Conservation (phyloP, 345 rosid species). For the Euclidium syriacum region DNA sequence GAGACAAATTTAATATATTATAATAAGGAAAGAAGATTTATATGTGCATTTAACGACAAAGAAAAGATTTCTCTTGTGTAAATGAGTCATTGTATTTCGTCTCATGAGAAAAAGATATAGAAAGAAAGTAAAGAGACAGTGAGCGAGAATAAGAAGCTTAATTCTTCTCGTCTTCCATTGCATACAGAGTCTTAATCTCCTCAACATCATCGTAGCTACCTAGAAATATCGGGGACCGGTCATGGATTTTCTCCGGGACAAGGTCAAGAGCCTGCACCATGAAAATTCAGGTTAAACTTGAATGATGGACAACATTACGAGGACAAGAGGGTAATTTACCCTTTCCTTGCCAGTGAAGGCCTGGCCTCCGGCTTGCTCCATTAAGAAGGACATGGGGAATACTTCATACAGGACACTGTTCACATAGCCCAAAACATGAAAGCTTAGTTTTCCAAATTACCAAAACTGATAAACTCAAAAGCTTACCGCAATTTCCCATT, state of each 20-base stretch:
- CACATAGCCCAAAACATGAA: neutral
- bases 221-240: slow-evolving; percentile 85
- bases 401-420: slow-evolving; percentile 89
- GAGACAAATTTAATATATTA: neutral
- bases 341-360: slow-evolving; percentile 81
- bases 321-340: slow-evolving; percentile 35
- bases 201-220: slow-evolving; percentile 95
- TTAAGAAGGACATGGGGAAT: slow-evolving; percentile 92
- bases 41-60: slow-evolving; percentile 6
- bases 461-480: neutral
- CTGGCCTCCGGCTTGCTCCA: slow-evolving; percentile 99
- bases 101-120: slow-evolving; percentile 14
- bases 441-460: neutral
- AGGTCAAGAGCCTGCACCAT: slow-evolving; percentile 77
- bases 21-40: neutral
- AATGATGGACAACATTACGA: too few relatives aligned
- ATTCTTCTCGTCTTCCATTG: slow-evolving; percentile 44
- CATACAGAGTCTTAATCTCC: slow-evolving; percentile 81
- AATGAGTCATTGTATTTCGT: slow-evolving; percentile 16
- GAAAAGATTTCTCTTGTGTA: slow-evolving; percentile 1
- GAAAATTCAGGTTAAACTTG: neutral
- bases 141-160: slow-evolving; percentile 14
- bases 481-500: slow-evolving; percentile 89
- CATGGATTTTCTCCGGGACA: slow-evolving; percentile 71
- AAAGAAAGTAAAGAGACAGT: neutral